A percentile compares a stretch with the other conserved stretches of the same genome.
Evolutionary conservation across 2,329 filamentous ascomycete species (phyloP).

Genomic region (Akanthomyces muscarius): DNA sequence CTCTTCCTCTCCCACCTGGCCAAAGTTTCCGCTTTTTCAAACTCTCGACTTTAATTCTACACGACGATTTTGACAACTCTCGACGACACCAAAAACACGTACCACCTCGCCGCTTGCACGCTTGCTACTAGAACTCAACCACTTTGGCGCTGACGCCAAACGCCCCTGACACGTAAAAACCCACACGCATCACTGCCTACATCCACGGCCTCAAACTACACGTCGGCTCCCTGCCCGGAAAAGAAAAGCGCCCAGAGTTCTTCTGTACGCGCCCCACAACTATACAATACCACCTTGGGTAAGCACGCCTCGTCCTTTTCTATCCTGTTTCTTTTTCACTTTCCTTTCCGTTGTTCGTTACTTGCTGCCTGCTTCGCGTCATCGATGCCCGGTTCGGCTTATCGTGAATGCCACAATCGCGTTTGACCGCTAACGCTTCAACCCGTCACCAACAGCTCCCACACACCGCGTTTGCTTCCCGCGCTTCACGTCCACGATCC

Average conservation of each 20-base stretch:
- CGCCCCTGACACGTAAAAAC: conserved; percentile 12
- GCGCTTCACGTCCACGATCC: conserved; percentile 1
- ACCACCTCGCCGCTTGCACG: neutral
- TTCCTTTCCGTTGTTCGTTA: neutral
- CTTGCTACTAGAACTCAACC: neutral
- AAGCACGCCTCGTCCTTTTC: neutral
- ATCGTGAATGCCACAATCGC: neutral
- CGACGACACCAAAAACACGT: neutral
- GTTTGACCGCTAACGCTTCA: conserved; percentile 14
- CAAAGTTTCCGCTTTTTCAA: conserved; percentile 4
- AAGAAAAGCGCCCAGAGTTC: conserved; percentile 1
- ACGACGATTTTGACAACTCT: neutral
- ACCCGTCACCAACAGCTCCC: neutral
- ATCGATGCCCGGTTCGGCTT: neutral
- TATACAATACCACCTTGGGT: conserved; percentile 6
- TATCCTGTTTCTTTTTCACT: neutral
- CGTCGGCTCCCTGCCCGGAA: neutral
- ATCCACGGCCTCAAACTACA: neutral
- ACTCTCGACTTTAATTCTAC: conserved; percentile 17
- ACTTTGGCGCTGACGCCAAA: neutral
- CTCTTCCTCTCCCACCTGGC: conserved; percentile 19
- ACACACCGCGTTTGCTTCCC: conserved; percentile 8
- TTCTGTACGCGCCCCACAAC: conserved; percentile 6
- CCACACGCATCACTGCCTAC: neutral
- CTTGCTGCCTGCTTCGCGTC: conserved; percentile 1